Base-by-base conservation (phyloP, 768 basidiomycete genomes). In the Mycena filopes region DNA sequence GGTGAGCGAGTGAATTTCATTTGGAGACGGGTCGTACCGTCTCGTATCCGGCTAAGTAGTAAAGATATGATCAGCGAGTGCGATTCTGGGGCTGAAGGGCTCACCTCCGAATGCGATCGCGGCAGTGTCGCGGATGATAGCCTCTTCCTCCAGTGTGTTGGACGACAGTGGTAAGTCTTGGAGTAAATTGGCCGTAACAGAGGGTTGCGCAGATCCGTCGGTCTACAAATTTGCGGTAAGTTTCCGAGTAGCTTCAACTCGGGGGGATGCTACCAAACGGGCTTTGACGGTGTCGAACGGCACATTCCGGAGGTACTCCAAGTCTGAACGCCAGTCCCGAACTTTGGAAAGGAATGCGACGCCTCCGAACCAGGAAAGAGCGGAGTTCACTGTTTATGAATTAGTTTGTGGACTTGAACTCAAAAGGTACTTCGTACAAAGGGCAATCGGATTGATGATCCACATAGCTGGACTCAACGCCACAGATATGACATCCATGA, bases 71-170 rank as follows among this genome's bases (percentile, higher is more conserved):
- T 42, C 15, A 25, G 38, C 18, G 26, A 13, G 38, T 11, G 38
- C 9, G 20, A 31, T 33, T 41, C 16, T n/a, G n/a, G n/a, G n/a
- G n/a, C n/a, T n/a, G 20, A 29, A 12, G n/a, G 13, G 29, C 56
- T 46, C 40, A 33, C 56, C 56, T 47, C 56, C 56, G 28, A 57
- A 33, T 3, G 56, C 56, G 23, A 57, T 57, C 8, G 56, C 56
- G 2, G 56, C 56, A 15, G 56, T 57, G n/a, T 57, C 56, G n/a
- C 56, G 56, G n/a, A 57, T 47, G 16, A 47, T 10, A 28, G 20
- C 46, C 20, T 57, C 56, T 20, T 57, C 26, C 23, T 33, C 29
- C 20, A 25, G 15, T 5, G 48, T 12, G 28, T 11, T 25, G 20
- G 40, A 25, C 46, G 28, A 28, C 12, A 16, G 18, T 16, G 15